Percentiles rank a stretch among this genome's conserved stretches.
Conservation (phyloP, 164 flowering plant species). For the Echeveria elegans region DNA sequence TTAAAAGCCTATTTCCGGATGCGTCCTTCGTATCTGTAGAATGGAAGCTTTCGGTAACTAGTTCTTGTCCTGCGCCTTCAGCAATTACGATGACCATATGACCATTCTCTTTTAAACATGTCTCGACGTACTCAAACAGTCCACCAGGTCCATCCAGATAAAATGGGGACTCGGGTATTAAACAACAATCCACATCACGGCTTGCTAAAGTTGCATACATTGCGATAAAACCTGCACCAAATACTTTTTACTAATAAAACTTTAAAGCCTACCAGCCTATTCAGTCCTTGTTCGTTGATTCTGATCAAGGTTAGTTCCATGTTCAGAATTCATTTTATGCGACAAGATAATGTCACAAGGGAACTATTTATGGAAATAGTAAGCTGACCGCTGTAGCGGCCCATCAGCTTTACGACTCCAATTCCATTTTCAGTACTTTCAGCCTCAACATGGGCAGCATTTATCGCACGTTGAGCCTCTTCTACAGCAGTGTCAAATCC, state of each 20-base stretch:
- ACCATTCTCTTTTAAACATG: slow-evolving; percentile 71
- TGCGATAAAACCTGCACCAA: slow-evolving; percentile 83
- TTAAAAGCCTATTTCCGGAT: slow-evolving; percentile 80
- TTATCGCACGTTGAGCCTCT: slow-evolving; percentile 48
- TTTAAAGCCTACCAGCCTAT: too few species aligned
- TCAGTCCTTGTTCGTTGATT: background rate
- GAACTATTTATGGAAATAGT: too few species aligned
- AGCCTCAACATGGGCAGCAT: slow-evolving; percentile 41
- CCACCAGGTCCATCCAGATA: slow-evolving; percentile 89
- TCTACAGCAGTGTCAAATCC: slow-evolving; percentile 49
- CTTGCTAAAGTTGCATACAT: slow-evolving; percentile 98
- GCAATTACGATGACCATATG: slow-evolving; percentile 96
- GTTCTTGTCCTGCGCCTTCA: slow-evolving; percentile 94
- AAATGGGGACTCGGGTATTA: slow-evolving; percentile 91
- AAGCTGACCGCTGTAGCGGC: slow-evolving; percentile 32
- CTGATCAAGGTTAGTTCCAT: background rate
- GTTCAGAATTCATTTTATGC: background rate
- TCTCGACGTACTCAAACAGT: slow-evolving; percentile 70
- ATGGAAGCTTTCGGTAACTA: slow-evolving; percentile 41
- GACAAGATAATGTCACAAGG: too few species aligned
- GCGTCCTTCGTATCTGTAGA: slow-evolving; percentile 45
- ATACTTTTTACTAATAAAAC: slow-evolving; percentile 4
- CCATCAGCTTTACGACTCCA: slow-evolving; percentile 40
- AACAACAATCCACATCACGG: slow-evolving; percentile 97
- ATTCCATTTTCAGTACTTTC: slow-evolving; percentile 37